Conservation (phyloP, 2,329 filamentous ascomycete species). For the Scedosporium dehoogii region DNA sequence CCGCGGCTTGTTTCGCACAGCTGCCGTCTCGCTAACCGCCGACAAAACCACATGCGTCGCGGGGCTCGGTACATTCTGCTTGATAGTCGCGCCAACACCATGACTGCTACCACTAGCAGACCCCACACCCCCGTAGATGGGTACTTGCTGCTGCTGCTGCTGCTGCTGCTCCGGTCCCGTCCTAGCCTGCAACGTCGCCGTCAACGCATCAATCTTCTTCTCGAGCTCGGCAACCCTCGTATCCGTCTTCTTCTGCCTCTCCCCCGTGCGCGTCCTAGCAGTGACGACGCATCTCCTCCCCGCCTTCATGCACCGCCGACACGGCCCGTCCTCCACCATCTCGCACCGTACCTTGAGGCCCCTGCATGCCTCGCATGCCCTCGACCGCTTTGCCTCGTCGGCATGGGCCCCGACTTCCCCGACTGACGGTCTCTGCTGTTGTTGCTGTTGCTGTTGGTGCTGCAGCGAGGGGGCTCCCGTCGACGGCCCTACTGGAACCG, state of each 20-base stretch:
- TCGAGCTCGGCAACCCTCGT: constrained; percentile 82
- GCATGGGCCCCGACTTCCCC: constrained; percentile 10
- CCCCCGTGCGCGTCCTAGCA: constrained; percentile 48
- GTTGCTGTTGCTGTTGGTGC: background rate
- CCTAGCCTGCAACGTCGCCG: constrained; percentile 55
- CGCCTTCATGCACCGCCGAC: constrained; percentile 71
- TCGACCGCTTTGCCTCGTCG: constrained; percentile 52
- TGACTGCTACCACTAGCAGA: background rate
- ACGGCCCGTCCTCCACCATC: constrained; percentile 58
- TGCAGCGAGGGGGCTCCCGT: background rate
- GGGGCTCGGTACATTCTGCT: too few relatives aligned
- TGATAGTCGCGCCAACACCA: background rate
- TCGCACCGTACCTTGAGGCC: constrained; percentile 79
- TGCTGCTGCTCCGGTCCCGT: background rate
- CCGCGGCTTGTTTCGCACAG: background rate
- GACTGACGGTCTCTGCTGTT: constrained; percentile 2
- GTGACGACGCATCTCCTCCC: constrained; percentile 70
- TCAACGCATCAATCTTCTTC: constrained; percentile 84
- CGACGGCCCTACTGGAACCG: background rate
- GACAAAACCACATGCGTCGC: background rate
- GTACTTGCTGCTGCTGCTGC: background rate
- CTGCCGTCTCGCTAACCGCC: background rate
- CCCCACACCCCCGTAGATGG: background rate
- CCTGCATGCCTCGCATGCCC: constrained; percentile 68
- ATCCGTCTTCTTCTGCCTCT: constrained; percentile 87